Conservation (phyloP, 2,329 filamentous ascomycete genomes). For the Coniella lustricola region DNA sequence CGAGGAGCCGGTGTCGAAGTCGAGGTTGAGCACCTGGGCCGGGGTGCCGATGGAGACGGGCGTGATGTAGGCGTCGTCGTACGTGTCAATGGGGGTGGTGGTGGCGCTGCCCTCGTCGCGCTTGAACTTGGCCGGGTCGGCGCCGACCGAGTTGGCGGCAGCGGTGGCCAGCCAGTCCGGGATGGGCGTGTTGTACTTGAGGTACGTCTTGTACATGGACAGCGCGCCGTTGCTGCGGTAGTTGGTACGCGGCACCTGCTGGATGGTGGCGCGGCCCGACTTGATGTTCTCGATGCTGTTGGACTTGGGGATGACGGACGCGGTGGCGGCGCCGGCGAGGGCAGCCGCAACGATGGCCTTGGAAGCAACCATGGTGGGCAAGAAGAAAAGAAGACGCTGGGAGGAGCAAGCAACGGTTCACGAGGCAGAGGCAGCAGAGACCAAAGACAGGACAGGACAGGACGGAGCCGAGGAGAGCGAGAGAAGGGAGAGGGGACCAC, state of each 20-base stretch:
- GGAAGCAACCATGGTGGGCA: slow-evolving; percentile 14
- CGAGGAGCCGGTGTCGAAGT: slow-evolving; percentile 62
- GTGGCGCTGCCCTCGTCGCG: slow-evolving; percentile 11
- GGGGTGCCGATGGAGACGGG: slow-evolving; percentile 53
- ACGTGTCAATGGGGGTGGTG: slow-evolving; percentile 9
- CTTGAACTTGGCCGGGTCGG: slow-evolving; percentile 5
- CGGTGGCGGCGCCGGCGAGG: slow-evolving; percentile 13
- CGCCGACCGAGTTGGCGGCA: slow-evolving; percentile 15
- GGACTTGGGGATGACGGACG: slow-evolving; percentile 12
- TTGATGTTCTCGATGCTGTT: slow-evolving; percentile 8
- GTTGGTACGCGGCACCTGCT: slow-evolving; percentile 13
- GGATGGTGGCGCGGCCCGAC: slow-evolving; percentile 13
- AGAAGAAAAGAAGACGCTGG: no score
- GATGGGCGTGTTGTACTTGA: slow-evolving; percentile 16
- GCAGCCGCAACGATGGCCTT: slow-evolving; percentile 14
- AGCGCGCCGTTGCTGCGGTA: slow-evolving; percentile 15
- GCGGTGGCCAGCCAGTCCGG: slow-evolving; percentile 12
- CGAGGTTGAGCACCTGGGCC: slow-evolving; percentile 49
- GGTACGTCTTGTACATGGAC: slow-evolving; percentile 17
- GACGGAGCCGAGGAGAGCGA: neutral
- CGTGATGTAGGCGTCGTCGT: slow-evolving; percentile 34
- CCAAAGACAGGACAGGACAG: neutral
- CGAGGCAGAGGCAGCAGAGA: neutral
- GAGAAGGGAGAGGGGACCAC: neutral
- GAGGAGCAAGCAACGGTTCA: neutral